Base-by-base conservation (phyloP, 331 rosid species). In the Prunus yedoensis region DNA sequence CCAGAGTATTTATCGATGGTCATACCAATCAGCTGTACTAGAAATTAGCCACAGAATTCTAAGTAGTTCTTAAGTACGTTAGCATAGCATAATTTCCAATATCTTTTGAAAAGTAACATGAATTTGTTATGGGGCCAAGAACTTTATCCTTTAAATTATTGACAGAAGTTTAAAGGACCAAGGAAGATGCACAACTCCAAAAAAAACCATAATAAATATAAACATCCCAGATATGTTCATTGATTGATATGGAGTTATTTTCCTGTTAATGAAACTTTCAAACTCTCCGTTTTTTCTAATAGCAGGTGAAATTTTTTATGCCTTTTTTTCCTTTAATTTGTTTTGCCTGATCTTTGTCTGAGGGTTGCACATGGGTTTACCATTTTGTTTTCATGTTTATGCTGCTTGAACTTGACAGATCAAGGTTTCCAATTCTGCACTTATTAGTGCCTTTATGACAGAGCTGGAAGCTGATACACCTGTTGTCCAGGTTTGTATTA, bases 391-490 rank as follows among this genome's bases (percentile, higher is more conserved):
- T 75, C 41, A 51, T 68, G 16, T 65, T 58, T 54, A 77, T 72
- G 47, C 53, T 79, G 47, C 46, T 70, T 80, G 54, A 67, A 59
- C 74, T 68, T 51, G 71, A 57, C 84, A 94, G 99, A 94, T 94
- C 81, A 92, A 94, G 77, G 99, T 94, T 80, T 90, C 96, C 68
- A 94, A 94, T 79, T 94, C 99, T 73, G 93, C 97, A 71, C 99
- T 94, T 67, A 85, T 94, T 76, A 94, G 99, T 83, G 97, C 97
- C 79, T 92, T 92, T 83, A 94, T 94, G 99, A 87, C 96, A 0
- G 95, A 92, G 85, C 87, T 94, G 83, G 96, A 94, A 84, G 89
- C 93, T 58, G 96, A 90, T 52, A 79, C 93, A 38, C 97, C 97
- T 13, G 97, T 94, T 23, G 82, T 87, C 77, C 97, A 92, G 97